These are phyloP conservation scores for Camellia oleifera DNA, from an alignment of 179 eudicot species.

Conservation along the genomic window DNA sequence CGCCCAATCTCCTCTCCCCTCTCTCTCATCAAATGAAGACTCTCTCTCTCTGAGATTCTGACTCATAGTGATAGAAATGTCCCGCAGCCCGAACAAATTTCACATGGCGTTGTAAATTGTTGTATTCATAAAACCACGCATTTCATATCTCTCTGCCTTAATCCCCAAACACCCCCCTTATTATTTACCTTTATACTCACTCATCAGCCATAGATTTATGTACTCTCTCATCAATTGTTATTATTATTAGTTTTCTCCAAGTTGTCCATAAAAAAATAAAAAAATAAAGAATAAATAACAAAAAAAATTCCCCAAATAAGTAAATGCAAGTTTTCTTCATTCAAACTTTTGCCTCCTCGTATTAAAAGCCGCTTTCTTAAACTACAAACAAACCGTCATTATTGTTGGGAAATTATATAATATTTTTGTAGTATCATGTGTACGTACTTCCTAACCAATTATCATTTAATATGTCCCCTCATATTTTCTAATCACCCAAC, in stretches of 20 bases:
- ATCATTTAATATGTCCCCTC: too few relatives aligned
- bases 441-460: too few relatives aligned
- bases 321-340: too few relatives aligned
- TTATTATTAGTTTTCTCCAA: background rate
- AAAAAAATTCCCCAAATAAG: too few relatives aligned
- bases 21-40: background rate
- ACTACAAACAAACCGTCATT: background rate
- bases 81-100: constrained; percentile 3
- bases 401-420: too few relatives aligned
- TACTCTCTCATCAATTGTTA: background rate
- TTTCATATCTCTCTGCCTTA: constrained; percentile 3
- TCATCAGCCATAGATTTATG: background rate
- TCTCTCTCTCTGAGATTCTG: background rate
- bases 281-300: too few relatives aligned
- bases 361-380: background rate
- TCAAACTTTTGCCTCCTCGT: too few relatives aligned
- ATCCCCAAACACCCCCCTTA: background rate
- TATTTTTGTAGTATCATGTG: too few relatives aligned
- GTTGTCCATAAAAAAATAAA: too few relatives aligned
- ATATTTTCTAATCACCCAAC: too few relatives aligned
- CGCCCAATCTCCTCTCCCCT: background rate
- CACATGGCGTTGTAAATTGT: constrained; percentile 7
- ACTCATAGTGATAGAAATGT: background rate
- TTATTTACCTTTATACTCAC: background rate
- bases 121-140: constrained; percentile 16